Base-by-base conservation (phyloP, 345 rosid genomes). In the Pugionium cornutum region DNA sequence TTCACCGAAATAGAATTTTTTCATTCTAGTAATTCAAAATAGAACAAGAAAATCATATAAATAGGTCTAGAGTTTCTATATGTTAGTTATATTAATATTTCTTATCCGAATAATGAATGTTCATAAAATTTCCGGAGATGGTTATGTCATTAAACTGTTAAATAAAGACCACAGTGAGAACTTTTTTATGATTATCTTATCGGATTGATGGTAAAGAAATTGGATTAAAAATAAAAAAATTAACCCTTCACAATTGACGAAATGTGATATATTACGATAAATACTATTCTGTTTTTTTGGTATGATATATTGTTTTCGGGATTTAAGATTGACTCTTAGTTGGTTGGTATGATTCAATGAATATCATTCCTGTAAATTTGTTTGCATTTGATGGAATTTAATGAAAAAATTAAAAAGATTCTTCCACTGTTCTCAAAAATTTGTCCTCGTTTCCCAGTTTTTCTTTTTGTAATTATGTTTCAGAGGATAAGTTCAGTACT, bases 401-500 rank as follows among this genome's bases (percentile, higher is more conserved):
- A 42, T 27, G 29, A 46, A 28, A 28, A 47, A 35, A 7, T 10
- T 30, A 1, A 58, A 68, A 72, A 64, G 66, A 65, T 50, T 50
- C 76, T 45, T 57, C 61, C 35, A 64, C 70, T 72, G 31, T 72
- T 64, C 49, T 50, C 34, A 5, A 57, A 18, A 42, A 39, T 33
- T 49, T 72, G 59, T 64, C 70, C 7, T 50, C 56, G 42, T 51
- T 72, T 36, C 28, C 53, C 4, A 27, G 35, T 26, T 63, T 26
- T 64, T 31, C 42, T 61, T 54, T 55, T 9, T 37, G 52, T 67
- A 29, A 37, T 56, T 59, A 51, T 26, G 62, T 52, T 52, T 66
- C 76, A 73, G 72, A 66, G 57, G 76, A 59, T 73, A 73, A 66
- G 50, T 59, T 59, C 59, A 73, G 67, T 59, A 66, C 62, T 66